phyloP scores from a whole-genome alignment of 2,329 filamentous ascomycete species.

The Colletotrichum navitas region DNA sequence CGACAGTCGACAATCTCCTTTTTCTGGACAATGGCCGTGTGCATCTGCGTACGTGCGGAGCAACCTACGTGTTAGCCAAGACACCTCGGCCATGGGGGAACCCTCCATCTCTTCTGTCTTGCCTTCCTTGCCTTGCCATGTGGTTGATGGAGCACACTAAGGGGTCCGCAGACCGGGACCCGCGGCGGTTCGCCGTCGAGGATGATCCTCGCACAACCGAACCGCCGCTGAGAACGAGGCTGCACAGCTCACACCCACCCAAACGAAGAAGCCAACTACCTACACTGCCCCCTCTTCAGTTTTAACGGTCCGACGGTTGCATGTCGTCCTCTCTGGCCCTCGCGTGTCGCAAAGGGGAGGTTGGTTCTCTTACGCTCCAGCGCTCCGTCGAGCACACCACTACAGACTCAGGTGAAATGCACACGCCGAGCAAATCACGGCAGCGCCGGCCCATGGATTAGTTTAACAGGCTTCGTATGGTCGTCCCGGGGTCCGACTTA shows the following conservation, averaged over 20 bases:
- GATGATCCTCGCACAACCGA: constrained; percentile 36
- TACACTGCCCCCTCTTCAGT: constrained; percentile 3
- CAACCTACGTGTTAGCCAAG: constrained; percentile 26
- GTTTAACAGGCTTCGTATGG: not conserved
- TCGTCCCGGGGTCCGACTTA: not conserved
- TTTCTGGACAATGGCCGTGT: constrained; percentile 22
- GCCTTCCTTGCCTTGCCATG: constrained; percentile 38
- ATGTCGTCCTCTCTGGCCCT: constrained; percentile 3
- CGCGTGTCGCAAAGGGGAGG: not conserved
- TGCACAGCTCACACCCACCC: constrained; percentile 39
- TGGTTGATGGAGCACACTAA: constrained; percentile 37
- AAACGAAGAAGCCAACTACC: constrained; percentile 2
- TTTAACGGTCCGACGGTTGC: constrained; percentile 34
- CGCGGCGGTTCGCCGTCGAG: constrained; percentile 24
- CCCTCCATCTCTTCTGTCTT: constrained; percentile 40
- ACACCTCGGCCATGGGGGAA: constrained; percentile 37
- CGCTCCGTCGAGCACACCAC: constrained; percentile 1
- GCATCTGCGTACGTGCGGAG: constrained; percentile 12
- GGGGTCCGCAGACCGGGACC: constrained; percentile 23
- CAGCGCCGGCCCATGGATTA: constrained; percentile 3
- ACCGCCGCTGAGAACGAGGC: constrained; percentile 40
- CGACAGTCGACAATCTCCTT: constrained; percentile 31
- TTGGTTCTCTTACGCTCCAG: not conserved
- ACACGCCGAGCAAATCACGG: not conserved
- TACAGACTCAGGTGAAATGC: not conserved